Evolutionary conservation across 73 alveolate species (phyloP).

Genomic region (Loxodes magnus): DNA sequence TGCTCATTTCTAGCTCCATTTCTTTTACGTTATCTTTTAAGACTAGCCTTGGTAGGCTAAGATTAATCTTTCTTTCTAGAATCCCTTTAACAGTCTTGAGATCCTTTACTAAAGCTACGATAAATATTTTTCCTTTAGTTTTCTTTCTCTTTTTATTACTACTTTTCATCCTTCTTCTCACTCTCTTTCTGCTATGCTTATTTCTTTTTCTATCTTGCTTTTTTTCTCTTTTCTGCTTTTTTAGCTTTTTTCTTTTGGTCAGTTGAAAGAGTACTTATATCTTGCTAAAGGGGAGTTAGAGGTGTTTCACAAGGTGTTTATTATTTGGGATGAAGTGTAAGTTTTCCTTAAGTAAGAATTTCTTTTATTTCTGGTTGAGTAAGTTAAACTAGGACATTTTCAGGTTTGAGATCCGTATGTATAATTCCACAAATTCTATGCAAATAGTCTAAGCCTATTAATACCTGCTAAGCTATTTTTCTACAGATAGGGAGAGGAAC

Average conservation of each 20-base stretch:
- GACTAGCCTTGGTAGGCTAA: slow-evolving; percentile 10
- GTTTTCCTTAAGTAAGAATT: background rate
- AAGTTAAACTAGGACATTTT: slow-evolving; percentile 63
- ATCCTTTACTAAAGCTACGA: too few relatives aligned
- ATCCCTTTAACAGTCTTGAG: too few relatives aligned
- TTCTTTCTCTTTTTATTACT: too few relatives aligned
- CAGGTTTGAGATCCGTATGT: slow-evolving; percentile 97
- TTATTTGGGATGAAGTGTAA: too few relatives aligned
- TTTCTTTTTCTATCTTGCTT: background rate
- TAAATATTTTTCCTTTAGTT: too few relatives aligned
- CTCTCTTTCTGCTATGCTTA: background rate
- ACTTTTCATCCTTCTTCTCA: too few relatives aligned
- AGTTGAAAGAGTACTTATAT: background rate
- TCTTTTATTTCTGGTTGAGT: background rate
- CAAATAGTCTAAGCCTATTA: slow-evolving; percentile 92
- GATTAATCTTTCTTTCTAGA: too few relatives aligned
- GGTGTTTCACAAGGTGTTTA: too few relatives aligned
- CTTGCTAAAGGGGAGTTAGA: too few relatives aligned
- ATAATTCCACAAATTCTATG: slow-evolving; percentile 88
- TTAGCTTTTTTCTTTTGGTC: background rate
- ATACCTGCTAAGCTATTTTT: slow-evolving; percentile 73
- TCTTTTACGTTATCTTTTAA: slow-evolving; percentile 13
- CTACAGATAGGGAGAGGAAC: slow-evolving; percentile 15
- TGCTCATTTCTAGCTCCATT: slow-evolving; percentile 8
- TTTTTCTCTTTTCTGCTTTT: background rate